Evolutionary conservation across 345 rosid genomes (phyloP).

Genomic region (Ceriops decandra): DNA sequence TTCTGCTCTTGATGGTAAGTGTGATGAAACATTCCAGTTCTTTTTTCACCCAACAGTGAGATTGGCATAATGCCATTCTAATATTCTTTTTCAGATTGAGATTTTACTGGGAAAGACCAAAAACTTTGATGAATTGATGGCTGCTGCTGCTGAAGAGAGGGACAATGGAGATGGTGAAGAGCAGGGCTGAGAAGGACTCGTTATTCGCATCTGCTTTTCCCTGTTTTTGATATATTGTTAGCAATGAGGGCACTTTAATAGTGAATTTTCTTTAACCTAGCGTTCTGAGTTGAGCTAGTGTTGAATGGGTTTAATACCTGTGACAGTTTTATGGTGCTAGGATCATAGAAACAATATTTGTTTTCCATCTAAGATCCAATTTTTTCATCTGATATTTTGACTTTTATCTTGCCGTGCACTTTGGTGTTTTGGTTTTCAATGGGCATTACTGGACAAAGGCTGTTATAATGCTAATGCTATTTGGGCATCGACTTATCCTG

Average conservation of each 20-base stretch:
- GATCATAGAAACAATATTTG: slow-evolving; percentile 6
- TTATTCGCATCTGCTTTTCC: slow-evolving; percentile 8
- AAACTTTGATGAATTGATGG: slow-evolving; percentile 87
- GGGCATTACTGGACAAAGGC: neutral
- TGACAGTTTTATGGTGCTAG: slow-evolving; percentile 9
- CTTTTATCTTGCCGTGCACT: neutral
- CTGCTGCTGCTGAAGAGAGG: slow-evolving; percentile 65
- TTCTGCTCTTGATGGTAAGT: too few species aligned
- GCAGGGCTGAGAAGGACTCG: slow-evolving; percentile 30
- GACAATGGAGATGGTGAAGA: slow-evolving; percentile 49
- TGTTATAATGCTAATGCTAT: neutral
- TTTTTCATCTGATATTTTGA: slow-evolving; percentile 12
- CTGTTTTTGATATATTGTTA: slow-evolving; percentile 15
- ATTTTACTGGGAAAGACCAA: slow-evolving; percentile 70
- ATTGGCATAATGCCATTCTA: neutral
- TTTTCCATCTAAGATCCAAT: slow-evolving; percentile 20
- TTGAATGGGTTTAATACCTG: slow-evolving; percentile 8
- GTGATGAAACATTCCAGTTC: neutral
- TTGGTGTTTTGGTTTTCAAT: neutral
- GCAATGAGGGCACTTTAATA: slow-evolving; percentile 5
- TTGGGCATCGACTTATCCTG: too few species aligned
- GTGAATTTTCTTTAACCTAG: slow-evolving; percentile 14
- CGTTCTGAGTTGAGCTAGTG: slow-evolving; percentile 7
- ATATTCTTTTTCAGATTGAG: slow-evolving; percentile 49
- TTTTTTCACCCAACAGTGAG: neutral